A percentile compares a stretch with the other conserved stretches of the same genome.
phyloP scores from a whole-genome alignment of 1,284 basidiomycete genomes.

The Rhodofomes roseus region DNA sequence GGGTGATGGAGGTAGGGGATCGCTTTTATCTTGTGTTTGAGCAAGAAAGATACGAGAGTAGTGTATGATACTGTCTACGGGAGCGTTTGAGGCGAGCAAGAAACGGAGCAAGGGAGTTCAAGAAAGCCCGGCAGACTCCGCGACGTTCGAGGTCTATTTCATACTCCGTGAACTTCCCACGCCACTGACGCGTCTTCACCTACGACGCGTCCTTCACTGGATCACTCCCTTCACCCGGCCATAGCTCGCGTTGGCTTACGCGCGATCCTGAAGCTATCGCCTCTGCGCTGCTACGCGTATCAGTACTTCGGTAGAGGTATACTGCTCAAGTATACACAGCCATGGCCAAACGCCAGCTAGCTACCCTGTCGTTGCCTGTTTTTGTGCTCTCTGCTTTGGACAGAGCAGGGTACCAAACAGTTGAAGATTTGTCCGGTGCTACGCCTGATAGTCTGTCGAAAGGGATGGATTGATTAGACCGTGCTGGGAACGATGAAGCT shows the following conservation, averaged over 20 bases:
- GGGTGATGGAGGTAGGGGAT: constrained; percentile 1
- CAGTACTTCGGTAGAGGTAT: no score
- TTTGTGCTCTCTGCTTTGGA: constrained; percentile 39
- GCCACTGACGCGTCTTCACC: constrained; percentile 19
- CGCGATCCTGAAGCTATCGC: neutral
- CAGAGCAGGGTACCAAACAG: constrained; percentile 47
- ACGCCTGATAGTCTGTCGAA: constrained; percentile 40
- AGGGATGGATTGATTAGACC: constrained; percentile 29
- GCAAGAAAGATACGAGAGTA: constrained; percentile 9
- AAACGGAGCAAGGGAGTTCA: constrained; percentile 19
- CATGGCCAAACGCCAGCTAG: constrained; percentile 30
- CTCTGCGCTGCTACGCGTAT: neutral
- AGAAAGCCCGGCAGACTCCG: constrained; percentile 19
- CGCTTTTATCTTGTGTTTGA: constrained; percentile 8
- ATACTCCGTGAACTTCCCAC: constrained; percentile 16
- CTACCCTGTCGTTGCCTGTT: constrained; percentile 35
- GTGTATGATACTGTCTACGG: constrained; percentile 8
- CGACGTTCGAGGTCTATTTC: constrained; percentile 10
- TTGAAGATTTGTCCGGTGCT: constrained; percentile 39
- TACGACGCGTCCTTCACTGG: neutral
- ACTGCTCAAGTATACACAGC: neutral
- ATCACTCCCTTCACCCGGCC: neutral
- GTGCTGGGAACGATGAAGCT: neutral
- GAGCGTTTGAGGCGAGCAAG: constrained; percentile 12
- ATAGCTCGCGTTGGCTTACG: neutral